These are phyloP conservation scores for Pseudisothecium myosuroides DNA, from an alignment of 225 moss, liverwort and hornwort species.

Conservation along the genomic window DNA sequence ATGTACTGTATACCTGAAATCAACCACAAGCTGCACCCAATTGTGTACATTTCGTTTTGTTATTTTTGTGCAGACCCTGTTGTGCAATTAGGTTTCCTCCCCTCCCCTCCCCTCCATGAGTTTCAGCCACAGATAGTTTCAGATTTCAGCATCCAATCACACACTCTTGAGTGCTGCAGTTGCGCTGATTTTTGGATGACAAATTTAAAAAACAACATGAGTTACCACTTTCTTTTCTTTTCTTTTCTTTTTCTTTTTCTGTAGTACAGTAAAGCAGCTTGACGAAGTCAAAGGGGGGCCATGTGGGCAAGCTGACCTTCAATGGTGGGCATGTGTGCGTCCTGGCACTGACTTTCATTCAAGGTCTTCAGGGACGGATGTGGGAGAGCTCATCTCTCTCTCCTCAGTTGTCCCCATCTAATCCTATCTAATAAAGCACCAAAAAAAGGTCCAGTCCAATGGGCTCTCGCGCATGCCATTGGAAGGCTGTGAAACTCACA, in stretches of 20 bases:
- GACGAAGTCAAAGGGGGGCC: background rate
- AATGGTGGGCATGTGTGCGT: background rate
- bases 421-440: background rate
- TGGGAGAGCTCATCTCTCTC: no score
- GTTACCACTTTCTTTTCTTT: fast-evolving
- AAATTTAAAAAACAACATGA: background rate
- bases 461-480: no score
- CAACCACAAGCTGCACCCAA: background rate
- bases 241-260: fast-evolving
- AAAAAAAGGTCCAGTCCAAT: background rate
- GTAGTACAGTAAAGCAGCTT: background rate
- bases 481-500: background rate
- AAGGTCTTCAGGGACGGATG: background rate
- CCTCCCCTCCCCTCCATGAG: no score
- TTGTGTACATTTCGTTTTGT: background rate
- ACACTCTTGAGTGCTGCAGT: background rate
- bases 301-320: background rate
- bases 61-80: background rate
- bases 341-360: background rate
- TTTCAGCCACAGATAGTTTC: background rate
- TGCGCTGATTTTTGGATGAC: background rate
- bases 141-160: background rate
- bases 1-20: no score
- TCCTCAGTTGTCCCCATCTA: background rate
- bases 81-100: background rate